Percentiles rank a stretch among this genome's conserved stretches.
Evolutionary conservation across 148 eudicot genomes (phyloP).

Genomic region (Talinum fruticosum): DNA sequence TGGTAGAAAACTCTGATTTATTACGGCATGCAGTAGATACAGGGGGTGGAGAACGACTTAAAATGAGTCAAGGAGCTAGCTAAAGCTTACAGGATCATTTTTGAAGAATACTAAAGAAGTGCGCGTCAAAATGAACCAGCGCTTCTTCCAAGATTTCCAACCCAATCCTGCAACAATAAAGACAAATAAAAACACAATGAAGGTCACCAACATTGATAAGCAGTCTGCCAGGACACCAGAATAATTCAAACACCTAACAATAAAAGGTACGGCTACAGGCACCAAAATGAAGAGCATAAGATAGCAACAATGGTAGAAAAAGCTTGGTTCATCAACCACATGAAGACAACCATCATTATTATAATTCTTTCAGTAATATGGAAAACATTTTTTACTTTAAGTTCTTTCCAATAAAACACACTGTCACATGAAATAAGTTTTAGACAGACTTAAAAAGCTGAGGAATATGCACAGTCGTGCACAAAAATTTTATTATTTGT

Average conservation of each 20-base stretch:
- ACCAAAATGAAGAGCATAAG: not conserved
- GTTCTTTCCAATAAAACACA: not conserved
- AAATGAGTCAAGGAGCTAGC: not conserved
- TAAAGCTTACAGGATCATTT: conserved; percentile 86
- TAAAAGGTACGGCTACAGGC: not conserved
- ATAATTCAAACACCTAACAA: not conserved
- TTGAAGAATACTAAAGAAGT: conserved; percentile 95
- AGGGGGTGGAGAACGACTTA: not conserved
- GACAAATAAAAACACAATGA: not conserved
- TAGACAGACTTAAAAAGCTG: not conserved
- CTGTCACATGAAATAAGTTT: not conserved
- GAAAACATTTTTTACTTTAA: not conserved
- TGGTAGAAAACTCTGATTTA: not conserved
- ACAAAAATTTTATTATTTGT: not conserved
- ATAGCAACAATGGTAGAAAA: not conserved
- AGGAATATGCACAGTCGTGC: too few relatives aligned
- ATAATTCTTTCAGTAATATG: not conserved
- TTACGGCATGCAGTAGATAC: not conserved
- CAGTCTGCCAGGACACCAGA: not conserved
- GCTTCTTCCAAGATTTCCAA: conserved; percentile 99
- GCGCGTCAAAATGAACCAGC: conserved; percentile 97
- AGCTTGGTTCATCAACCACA: not conserved
- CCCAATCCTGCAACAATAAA: conserved; percentile 77
- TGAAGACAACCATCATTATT: not conserved
- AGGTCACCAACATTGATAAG: not conserved